Conservation (phyloP, 2,329 filamentous ascomycete species). For the Trichoderma atroviride region DNA sequence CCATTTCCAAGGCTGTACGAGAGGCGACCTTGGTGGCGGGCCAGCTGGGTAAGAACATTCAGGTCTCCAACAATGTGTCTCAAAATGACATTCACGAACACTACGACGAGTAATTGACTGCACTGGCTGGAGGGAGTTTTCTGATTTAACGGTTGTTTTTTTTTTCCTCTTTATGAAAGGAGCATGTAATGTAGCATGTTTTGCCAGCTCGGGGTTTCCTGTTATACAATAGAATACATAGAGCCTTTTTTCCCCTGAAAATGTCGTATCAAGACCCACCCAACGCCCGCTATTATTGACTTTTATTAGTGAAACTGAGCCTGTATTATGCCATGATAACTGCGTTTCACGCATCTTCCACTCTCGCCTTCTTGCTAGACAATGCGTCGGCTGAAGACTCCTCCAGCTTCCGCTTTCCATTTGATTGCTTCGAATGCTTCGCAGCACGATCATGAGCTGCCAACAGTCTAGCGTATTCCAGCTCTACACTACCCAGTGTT, state of each 20-base stretch:
- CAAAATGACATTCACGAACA: slow-evolving; percentile 29
- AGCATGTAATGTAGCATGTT: slow-evolving; percentile 16
- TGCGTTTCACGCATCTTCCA: slow-evolving; percentile 39
- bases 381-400: slow-evolving; percentile 33
- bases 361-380: slow-evolving; percentile 51
- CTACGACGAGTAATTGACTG: slow-evolving; percentile 1
- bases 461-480: slow-evolving; percentile 72
- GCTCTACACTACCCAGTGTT: slow-evolving; percentile 67
- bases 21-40: slow-evolving; percentile 72
- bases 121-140: neutral
- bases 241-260: slow-evolving; percentile 18
- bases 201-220: slow-evolving; percentile 14
- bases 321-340: neutral
- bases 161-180: neutral
- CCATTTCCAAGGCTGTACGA: slow-evolving; percentile 67
- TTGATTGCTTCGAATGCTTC: slow-evolving; percentile 36
- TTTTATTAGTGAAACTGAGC: slow-evolving; percentile 4
- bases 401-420: slow-evolving; percentile 52
- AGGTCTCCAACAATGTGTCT: slow-evolving; percentile 43
- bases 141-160: neutral
- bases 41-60: slow-evolving; percentile 53
- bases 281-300: slow-evolving; percentile 18
- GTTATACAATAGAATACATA: slow-evolving; percentile 27
- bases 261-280: neutral
- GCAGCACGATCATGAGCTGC: slow-evolving; percentile 47